phyloP scores from a whole-genome alignment of 306 rosid species.

The Astragalus glycyphyllos region DNA sequence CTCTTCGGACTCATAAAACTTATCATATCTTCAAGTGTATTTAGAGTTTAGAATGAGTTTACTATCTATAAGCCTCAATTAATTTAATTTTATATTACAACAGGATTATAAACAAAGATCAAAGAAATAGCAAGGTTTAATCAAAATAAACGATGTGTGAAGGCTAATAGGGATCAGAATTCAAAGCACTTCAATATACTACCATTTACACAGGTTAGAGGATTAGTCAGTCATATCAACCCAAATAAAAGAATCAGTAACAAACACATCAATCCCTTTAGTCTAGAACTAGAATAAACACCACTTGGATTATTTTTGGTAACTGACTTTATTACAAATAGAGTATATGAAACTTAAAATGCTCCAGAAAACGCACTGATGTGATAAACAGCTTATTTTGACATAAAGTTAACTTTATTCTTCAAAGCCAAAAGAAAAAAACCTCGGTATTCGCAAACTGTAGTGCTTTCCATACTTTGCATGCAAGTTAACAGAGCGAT shows the following conservation, averaged over 20 bases:
- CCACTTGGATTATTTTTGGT: not conserved
- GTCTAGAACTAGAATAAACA: not conserved
- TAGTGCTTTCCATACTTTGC: slow-evolving; percentile 95
- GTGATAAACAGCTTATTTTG: not conserved
- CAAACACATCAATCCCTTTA: slow-evolving; percentile 7
- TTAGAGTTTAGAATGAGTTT: too few species aligned
- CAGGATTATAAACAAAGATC: too few species aligned
- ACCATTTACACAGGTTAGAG: too few species aligned
- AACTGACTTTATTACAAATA: not conserved
- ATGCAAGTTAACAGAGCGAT: slow-evolving; percentile 79
- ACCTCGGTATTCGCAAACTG: slow-evolving; percentile 93
- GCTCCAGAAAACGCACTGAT: not conserved
- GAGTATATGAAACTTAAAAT: not conserved
- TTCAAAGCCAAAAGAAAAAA: slow-evolving; percentile 40
- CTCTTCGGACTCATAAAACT: too few species aligned
- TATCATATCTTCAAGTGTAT: too few species aligned
- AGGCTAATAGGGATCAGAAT: too few species aligned
- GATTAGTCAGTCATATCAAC: too few species aligned
- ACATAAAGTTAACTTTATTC: slow-evolving; percentile 18
- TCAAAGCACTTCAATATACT: too few species aligned
- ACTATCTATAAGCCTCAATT: too few species aligned
- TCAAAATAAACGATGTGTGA: too few species aligned
- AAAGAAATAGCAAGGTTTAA: too few species aligned
- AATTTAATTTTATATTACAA: too few species aligned
- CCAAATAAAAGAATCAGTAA: not conserved